Evolutionary conservation across 768 basidiomycete genomes (phyloP).

Genomic region (Gymnopilus dilepis): DNA sequence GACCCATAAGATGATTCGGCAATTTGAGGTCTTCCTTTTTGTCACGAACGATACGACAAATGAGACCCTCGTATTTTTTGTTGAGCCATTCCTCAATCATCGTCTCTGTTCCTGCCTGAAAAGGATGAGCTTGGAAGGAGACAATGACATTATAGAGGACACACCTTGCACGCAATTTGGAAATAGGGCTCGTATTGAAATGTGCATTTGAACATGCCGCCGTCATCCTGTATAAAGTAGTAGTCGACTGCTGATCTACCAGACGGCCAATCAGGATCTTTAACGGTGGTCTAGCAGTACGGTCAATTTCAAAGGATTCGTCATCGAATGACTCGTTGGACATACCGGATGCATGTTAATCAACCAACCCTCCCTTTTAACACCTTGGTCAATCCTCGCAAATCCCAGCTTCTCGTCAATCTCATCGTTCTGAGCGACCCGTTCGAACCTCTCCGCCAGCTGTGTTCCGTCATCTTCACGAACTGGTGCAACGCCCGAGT

Average conservation of each 20-base stretch:
- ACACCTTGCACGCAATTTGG: conserved; percentile 87
- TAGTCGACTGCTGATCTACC: conserved; percentile 93
- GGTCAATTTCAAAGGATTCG: not conserved
- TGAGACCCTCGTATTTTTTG: conserved; percentile 89
- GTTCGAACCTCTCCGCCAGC: conserved; percentile 86
- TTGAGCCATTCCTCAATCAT: conserved; percentile 94
- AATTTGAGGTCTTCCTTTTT: conserved; percentile 93
- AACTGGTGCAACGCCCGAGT: conserved; percentile 60
- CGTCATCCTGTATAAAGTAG: conserved; percentile 98
- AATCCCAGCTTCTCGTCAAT: conserved; percentile 96
- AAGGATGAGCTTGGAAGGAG: conserved; percentile 8
- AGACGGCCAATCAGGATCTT: conserved; percentile 82
- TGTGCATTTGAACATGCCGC: conserved; percentile 95
- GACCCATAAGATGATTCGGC: conserved; percentile 97
- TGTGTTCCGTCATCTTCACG: conserved; percentile 92
- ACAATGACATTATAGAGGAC: conserved; percentile 25
- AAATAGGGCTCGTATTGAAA: conserved; percentile 95
- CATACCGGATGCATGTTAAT: conserved; percentile 98
- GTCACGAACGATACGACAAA: conserved; percentile 78
- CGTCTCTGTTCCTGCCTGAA: conserved; percentile 82
- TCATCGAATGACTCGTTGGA: conserved; percentile 20
- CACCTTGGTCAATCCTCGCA: conserved; percentile 77
- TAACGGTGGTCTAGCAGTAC: conserved; percentile 73
- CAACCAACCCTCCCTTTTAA: conserved; percentile 86
- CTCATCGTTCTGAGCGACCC: conserved; percentile 75